A percentile compares a stretch with the other conserved stretches of the same genome.
Evolutionary conservation across 768 basidiomycete species (phyloP).

Genomic region (Trametes maxima): DNA sequence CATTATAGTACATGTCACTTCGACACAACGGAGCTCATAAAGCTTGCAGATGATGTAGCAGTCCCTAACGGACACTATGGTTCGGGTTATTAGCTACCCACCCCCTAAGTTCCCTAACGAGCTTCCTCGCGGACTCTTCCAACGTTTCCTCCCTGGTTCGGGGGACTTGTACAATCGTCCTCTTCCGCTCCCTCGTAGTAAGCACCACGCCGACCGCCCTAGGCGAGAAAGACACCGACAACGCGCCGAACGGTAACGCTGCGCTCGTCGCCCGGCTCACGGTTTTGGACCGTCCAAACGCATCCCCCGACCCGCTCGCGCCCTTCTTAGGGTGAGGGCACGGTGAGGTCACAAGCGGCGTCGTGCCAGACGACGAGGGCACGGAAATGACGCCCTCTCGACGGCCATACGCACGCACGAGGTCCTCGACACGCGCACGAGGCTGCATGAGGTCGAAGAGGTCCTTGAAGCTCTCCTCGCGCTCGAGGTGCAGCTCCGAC

Average conservation of each 20-base stretch:
- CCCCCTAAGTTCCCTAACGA: conserved; percentile 50
- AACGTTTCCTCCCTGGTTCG: conserved; percentile 56
- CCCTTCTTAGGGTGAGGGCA: conserved; percentile 9
- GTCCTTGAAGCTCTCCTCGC: conserved; percentile 77
- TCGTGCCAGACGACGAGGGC: background rate
- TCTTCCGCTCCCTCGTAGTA: conserved; percentile 39
- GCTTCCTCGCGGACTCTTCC: conserved; percentile 54
- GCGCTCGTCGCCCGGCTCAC: background rate
- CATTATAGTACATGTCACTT: background rate
- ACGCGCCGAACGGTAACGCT: conserved; percentile 37
- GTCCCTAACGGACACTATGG: conserved; percentile 2
- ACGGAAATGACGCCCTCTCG: conserved; percentile 39
- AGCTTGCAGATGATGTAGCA: background rate
- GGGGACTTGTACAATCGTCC: conserved; percentile 57
- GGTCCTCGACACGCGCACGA: conserved; percentile 73
- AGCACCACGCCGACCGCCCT: conserved; percentile 43
- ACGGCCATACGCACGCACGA: conserved; percentile 51
- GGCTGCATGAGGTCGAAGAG: conserved; percentile 80
- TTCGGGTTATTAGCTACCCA: conserved; percentile 38
- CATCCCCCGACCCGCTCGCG: conserved; percentile 4
- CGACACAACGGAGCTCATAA: too few species aligned
- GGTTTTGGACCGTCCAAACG: background rate
- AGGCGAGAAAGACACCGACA: conserved; percentile 46
- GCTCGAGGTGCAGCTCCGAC: conserved; percentile 70
- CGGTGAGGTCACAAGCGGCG: conserved; percentile 3